Evolutionary conservation across 2,329 filamentous ascomycete genomes (phyloP), one percentile per base, ranked within the genome.

Genomic region (Aspergillus caelatus): DNA sequence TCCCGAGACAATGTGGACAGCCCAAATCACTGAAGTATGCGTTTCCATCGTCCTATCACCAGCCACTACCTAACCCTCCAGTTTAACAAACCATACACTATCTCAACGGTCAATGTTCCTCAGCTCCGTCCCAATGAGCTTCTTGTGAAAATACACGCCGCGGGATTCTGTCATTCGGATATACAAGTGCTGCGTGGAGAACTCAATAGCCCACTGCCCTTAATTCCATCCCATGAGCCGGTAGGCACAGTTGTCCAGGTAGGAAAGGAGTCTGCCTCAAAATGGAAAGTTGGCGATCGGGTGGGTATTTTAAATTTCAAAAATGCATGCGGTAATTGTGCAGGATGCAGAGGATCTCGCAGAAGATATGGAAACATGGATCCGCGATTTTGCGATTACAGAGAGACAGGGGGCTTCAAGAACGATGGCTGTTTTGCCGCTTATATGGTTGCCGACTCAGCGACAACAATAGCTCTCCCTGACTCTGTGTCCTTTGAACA

Each of bases 231-330:
- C 4, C 65, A 67, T 21, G 65, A 65, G 32, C 58, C 65, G 10
- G 65, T 53, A 2, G 63, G 65, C 1, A 61, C 58, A 12, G 50
- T 67, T 1, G 54, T 58, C 4, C 39, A 30, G 12, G 36, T 55
- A 6, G 65, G 65, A 1, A 3, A 61, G 0, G 52, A 61, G 21
- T 58, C 58, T 8, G 26, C 52, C 2, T 21, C 26, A 7, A 36
- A 34, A 14, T 65, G 62, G 65, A 57, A 60, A 12, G 36, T 41
- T 19, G 58, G 61, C 0, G 57, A 65, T 32, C 57, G 65, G 1
- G 55, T 65, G 16, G 63, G 63, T 7, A 59, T 67, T 28, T 56
- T 65, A 19, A 67, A 65, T 26, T 65, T 67, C 32, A 57, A 61
- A 28, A 56, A 65, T n/a, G 55, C 60, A 3, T 65, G 65, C 34